phyloP scores from a whole-genome alignment of 2,329 filamentous ascomycete genomes.

The Cadophora gregata region DNA sequence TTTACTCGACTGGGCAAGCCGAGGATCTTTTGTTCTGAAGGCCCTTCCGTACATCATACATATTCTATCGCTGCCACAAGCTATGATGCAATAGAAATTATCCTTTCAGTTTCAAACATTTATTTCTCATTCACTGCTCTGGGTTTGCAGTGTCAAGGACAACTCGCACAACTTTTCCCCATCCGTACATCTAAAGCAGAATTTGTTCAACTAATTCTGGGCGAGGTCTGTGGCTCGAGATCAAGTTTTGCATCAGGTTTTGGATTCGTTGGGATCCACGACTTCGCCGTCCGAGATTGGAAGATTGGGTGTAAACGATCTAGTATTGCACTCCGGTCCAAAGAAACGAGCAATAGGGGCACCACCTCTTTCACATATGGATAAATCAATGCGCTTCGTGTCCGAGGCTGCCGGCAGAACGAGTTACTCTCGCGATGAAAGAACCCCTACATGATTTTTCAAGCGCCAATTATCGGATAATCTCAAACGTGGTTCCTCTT shows the following conservation, averaged over 20 bases:
- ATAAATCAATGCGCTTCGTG: background rate
- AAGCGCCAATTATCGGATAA: background rate
- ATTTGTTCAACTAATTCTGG: background rate
- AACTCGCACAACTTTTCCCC: background rate
- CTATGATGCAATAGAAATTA: constrained; percentile 1
- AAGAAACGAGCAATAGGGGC: background rate
- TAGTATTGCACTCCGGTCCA: background rate
- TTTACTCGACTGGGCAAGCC: background rate
- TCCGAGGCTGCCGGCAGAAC: background rate
- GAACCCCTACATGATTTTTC: background rate
- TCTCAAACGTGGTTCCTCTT: too few species aligned
- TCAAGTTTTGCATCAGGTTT: background rate
- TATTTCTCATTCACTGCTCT: background rate
- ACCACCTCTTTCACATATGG: constrained; percentile 5
- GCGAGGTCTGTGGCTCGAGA: background rate
- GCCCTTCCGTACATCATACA: background rate
- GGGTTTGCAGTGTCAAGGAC: background rate
- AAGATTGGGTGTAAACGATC: background rate
- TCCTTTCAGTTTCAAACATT: background rate
- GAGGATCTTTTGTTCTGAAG: background rate
- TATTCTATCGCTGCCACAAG: background rate
- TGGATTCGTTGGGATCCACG: background rate
- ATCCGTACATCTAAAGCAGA: background rate
- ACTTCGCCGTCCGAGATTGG: background rate
- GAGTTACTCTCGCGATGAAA: background rate